phyloP scores from a whole-genome alignment of 176 grass and related monocot species.

The Oryza meridionalis region DNA sequence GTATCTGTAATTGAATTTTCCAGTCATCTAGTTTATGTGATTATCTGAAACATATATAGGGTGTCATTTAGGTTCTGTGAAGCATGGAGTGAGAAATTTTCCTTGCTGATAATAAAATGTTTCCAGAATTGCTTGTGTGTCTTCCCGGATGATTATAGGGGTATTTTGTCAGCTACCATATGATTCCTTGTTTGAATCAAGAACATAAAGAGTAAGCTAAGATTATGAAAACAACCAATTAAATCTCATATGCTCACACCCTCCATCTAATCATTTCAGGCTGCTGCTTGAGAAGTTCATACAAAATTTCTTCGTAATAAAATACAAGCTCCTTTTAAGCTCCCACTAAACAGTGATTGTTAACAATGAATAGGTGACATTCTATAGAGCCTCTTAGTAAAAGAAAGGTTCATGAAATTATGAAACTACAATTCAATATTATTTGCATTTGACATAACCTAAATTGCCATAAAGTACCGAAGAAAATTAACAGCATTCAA shows the following conservation, averaged over 20 bases:
- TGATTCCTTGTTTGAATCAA: not conserved
- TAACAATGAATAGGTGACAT: not conserved
- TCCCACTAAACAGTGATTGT: not conserved
- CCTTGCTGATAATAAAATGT: conserved; percentile 22
- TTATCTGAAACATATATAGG: conserved; percentile 29
- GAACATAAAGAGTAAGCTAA: not conserved
- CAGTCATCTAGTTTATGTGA: conserved; percentile 15
- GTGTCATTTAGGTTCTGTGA: conserved; percentile 31
- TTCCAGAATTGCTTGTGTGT: not conserved
- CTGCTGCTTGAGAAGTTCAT: not conserved
- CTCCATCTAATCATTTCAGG: not conserved
- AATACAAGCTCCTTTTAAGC: not conserved
- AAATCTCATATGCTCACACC: not conserved
- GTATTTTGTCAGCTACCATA: not conserved
- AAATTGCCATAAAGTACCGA: not conserved
- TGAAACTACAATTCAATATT: not conserved
- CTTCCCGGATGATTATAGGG: not conserved
- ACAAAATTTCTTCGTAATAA: not conserved
- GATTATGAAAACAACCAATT: not conserved
- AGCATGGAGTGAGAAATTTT: conserved; percentile 32
- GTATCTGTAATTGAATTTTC: conserved; percentile 37
- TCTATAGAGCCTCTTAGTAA: not conserved
- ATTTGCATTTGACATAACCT: conserved; percentile 17
- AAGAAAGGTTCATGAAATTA: conserved; percentile 3
- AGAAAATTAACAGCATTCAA: conserved; percentile 20